phyloP scores from a whole-genome alignment of 2,329 filamentous ascomycete species.

The Didymella exigua region DNA sequence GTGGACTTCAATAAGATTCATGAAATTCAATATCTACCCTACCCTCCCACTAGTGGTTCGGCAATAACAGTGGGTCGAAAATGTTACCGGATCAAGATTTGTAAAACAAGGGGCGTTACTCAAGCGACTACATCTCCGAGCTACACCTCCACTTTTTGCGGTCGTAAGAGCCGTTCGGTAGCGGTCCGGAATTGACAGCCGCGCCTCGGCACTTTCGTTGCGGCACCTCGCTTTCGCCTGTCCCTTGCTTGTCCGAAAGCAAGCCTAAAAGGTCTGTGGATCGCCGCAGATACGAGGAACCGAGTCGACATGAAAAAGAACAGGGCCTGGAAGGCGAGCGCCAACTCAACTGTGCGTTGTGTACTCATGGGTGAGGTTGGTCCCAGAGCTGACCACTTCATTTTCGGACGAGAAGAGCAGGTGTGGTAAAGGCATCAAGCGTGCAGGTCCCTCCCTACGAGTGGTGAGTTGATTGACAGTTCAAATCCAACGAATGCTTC shows the following conservation, averaged over 20 bases:
- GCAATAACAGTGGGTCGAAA: constrained; percentile 3
- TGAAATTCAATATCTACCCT: constrained; percentile 4
- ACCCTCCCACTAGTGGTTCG: constrained; percentile 1
- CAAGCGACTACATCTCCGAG: constrained; percentile 1
- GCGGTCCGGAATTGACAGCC: neutral
- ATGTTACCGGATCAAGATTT: neutral
- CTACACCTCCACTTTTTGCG: neutral
- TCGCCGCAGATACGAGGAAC: too few species aligned
- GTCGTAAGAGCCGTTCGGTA: neutral
- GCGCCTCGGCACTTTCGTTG: neutral
- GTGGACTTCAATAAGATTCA: neutral
- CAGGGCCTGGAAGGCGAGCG: neutral
- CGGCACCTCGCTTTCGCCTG: neutral
- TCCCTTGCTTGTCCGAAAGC: neutral
- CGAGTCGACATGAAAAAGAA: too few species aligned
- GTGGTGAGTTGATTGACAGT: too few species aligned
- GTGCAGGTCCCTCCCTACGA: too few species aligned
- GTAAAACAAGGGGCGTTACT: constrained; percentile 1
- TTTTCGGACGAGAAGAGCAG: too few species aligned
- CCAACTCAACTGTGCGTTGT: neutral
- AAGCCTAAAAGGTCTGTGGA: neutral
- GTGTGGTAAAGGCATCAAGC: too few species aligned
- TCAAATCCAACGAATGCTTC: too few species aligned
- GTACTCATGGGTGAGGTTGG: neutral
- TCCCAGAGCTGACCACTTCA: neutral